Conservation (phyloP, 208 protist species). For the Plasmodiophora brassicae region DNA sequence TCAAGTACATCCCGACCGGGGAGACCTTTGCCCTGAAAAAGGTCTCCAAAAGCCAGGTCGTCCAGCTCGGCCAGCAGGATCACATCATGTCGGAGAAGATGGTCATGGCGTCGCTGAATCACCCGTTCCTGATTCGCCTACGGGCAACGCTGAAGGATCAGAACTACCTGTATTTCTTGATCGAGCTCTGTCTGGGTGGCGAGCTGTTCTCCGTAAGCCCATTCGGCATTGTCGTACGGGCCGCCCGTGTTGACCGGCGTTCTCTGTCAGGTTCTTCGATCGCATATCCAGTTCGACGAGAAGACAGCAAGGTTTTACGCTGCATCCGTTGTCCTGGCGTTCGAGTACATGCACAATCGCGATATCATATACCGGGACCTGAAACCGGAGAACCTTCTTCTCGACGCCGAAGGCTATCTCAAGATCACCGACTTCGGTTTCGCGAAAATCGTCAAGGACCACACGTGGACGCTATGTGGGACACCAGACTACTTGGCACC, state of each 20-base stretch:
- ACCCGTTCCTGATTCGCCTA: slow-evolving; percentile 28
- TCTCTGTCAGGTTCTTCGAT: slow-evolving; percentile 19
- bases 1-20: slow-evolving; percentile 29
- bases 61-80: slow-evolving; percentile 32
- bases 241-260: no score
- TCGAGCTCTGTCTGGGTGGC: slow-evolving; percentile 38
- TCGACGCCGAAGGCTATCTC: slow-evolving; percentile 68
- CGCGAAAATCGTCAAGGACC: slow-evolving; percentile 45
- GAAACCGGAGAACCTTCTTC: slow-evolving; percentile 64
- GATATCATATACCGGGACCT: slow-evolving; percentile 62
- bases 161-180: slow-evolving; percentile 29
- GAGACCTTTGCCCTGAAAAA: slow-evolving; percentile 37
- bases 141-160: slow-evolving; percentile 25
- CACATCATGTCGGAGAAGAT: slow-evolving; percentile 39
- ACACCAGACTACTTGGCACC: slow-evolving; percentile 62
- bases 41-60: slow-evolving; percentile 35
- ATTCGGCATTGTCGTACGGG: no score
- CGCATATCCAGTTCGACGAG: slow-evolving; percentile 29
- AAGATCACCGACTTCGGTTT: slow-evolving; percentile 82
- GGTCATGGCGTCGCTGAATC: slow-evolving; percentile 37
- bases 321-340: slow-evolving; percentile 47
- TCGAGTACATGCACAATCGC: slow-evolving; percentile 56
- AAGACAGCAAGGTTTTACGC: slow-evolving; percentile 54
- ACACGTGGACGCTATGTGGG: slow-evolving; percentile 59
- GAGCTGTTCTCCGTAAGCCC: no score